These are phyloP conservation scores for Kodamaea anthophila DNA, from an alignment of 1,139 yeast species.

Conservation along the genomic window DNA sequence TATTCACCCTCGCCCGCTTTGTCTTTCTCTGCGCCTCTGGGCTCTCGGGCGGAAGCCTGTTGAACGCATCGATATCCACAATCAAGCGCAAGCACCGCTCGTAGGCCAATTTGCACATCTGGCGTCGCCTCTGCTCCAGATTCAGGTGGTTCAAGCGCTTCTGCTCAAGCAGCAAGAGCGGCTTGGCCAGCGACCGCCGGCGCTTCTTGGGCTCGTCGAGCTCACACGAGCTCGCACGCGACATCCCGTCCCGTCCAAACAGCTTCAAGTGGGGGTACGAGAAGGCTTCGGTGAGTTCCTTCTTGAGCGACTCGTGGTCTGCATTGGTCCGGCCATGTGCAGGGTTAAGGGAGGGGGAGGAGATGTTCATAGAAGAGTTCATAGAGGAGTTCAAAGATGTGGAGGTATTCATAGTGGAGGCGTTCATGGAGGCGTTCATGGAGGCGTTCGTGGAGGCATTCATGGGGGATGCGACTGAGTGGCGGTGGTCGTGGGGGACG, in stretches of 20 bases:
- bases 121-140: constrained; percentile 73
- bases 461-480: background rate
- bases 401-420: constrained; percentile 3
- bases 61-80: constrained; percentile 37
- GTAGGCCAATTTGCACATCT: constrained; percentile 60
- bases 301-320: constrained; percentile 20
- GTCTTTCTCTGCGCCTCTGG: constrained; percentile 27
- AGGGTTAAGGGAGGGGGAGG: constrained; percentile 1
- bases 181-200: constrained; percentile 35
- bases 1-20: constrained; percentile 37
- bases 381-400: constrained; percentile 5
- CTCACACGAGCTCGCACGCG: constrained; percentile 19
- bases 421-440: constrained; percentile 1
- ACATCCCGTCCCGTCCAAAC: constrained; percentile 6
- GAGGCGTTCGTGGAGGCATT: background rate
- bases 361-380: constrained; percentile 9
- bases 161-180: constrained; percentile 56
- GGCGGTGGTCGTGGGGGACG: background rate
- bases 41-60: constrained; percentile 17
- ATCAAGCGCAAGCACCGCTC: constrained; percentile 42
- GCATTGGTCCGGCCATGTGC: constrained; percentile 2
- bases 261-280: constrained; percentile 23
- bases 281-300: constrained; percentile 34
- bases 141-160: constrained; percentile 67
- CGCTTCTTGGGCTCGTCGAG: constrained; percentile 19